Evolutionary conservation across 1,139 yeast genomes (phyloP).

Genomic region (Sporopachydermia cereana): DNA sequence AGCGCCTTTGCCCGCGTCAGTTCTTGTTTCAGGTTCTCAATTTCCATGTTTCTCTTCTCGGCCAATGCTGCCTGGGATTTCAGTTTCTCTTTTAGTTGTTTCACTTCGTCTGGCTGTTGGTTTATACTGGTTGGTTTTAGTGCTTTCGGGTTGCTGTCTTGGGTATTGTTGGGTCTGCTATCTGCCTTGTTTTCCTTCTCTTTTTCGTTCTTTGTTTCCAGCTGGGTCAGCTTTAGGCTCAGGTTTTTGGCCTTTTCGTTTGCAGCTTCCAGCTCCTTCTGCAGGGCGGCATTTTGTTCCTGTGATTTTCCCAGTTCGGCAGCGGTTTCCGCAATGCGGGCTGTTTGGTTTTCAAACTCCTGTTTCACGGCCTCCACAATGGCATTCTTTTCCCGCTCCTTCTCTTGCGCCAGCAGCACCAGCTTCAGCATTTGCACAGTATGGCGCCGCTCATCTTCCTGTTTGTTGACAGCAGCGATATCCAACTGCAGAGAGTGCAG

Average conservation of each 20-base stretch:
- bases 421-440: background rate
- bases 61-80: background rate
- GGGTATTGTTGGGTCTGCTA: background rate
- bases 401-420: background rate
- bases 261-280: background rate
- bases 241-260: background rate
- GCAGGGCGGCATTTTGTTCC: background rate
- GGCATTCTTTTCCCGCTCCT: background rate
- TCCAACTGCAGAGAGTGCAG: background rate
- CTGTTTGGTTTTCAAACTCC: background rate
- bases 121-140: background rate
- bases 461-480: background rate
- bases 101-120: background rate
- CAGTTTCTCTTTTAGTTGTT: background rate
- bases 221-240: background rate
- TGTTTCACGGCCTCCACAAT: background rate
- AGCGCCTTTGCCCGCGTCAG: background rate
- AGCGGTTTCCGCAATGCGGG: too few relatives aligned
- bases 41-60: background rate
- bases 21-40: constrained; percentile 2
- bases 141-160: background rate
- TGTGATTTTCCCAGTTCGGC: too few relatives aligned
- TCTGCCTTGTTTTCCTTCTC: too few relatives aligned
- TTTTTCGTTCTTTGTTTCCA: background rate
- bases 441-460: background rate